Conservation (phyloP, 1,284 basidiomycete species). For the Melampsora larici-populina region DNA sequence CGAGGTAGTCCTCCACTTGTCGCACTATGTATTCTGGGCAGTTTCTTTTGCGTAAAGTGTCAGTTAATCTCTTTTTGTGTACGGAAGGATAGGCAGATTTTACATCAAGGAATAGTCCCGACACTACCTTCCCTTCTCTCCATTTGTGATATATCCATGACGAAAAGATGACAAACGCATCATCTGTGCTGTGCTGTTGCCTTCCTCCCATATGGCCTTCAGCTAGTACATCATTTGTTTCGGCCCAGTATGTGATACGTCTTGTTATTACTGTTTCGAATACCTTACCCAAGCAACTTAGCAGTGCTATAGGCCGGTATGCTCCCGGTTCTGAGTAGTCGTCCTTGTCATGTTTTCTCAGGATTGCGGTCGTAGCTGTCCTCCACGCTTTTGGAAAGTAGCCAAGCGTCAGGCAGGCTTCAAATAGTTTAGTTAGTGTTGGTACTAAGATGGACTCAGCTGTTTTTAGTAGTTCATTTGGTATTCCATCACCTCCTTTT, state of each 20-base stretch:
- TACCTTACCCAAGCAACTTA: background rate
- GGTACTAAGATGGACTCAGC: background rate
- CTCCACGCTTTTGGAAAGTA: background rate
- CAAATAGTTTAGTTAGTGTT: background rate
- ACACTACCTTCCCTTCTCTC: background rate
- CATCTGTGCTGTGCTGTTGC: background rate
- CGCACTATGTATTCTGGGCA: background rate
- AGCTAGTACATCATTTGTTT: background rate
- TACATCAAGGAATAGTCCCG: background rate
- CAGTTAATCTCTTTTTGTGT: background rate
- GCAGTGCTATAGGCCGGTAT: constrained; percentile 2
- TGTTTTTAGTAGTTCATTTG: constrained; percentile 3
- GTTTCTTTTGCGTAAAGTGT: background rate
- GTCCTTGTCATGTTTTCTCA: background rate
- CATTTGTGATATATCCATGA: background rate
- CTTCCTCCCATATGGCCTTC: background rate
- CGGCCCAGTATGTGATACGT: background rate
- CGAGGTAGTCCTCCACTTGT: background rate
- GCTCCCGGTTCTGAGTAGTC: background rate
- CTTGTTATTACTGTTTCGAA: background rate
- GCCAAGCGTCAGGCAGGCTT: background rate
- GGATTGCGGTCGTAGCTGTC: background rate
- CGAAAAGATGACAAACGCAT: too few species aligned
- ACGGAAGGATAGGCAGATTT: background rate
- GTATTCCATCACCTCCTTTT: background rate